Conservation (phyloP, 192 early-diverging fungal species). For the Mortierella hygrophila region DNA sequence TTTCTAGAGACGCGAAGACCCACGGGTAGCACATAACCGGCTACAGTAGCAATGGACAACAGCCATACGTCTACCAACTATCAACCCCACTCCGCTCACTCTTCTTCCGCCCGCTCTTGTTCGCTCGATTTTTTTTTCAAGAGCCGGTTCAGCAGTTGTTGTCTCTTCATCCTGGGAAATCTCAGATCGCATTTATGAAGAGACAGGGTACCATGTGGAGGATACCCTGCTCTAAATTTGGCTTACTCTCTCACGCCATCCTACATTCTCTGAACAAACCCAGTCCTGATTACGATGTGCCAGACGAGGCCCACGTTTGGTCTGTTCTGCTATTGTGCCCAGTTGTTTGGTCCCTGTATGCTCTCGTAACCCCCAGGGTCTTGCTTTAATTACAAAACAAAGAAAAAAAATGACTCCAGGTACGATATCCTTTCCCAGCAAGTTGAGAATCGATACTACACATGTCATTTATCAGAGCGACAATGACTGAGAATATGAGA, state of each 20-base stretch:
- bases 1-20: not conserved
- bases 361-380: not conserved
- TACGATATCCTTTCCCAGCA: not conserved
- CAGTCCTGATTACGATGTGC: not conserved
- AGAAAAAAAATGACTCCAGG: not conserved
- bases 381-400: not conserved
- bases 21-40: not conserved
- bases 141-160: not conserved
- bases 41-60: not conserved
- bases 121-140: not conserved
- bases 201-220: not conserved
- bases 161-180: conserved; percentile 1
- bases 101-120: not conserved
- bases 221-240: not conserved
- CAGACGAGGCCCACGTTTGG: not conserved
- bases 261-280: not conserved
- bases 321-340: not conserved
- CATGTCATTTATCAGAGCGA: too few species aligned
- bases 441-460: not conserved
- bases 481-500: too few species aligned
- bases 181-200: not conserved
- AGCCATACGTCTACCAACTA: not conserved
- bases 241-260: not conserved
- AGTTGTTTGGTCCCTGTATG: not conserved
- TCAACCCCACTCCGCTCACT: not conserved